Base-by-base conservation (phyloP, 768 basidiomycete species). In the Termitomyces bulborhizus region DNA sequence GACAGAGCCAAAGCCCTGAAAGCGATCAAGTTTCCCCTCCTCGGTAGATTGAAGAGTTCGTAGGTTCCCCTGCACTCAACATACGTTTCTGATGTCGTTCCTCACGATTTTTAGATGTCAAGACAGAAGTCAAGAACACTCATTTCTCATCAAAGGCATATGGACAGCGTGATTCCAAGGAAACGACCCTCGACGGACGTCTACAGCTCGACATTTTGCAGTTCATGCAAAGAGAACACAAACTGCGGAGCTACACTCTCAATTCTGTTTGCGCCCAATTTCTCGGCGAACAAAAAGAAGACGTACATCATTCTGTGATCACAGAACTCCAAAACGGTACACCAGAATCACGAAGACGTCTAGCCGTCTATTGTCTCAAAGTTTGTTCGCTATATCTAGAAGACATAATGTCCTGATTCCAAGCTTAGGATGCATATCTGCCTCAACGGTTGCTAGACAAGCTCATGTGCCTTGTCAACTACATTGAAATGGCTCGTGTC, bases 91-190 rank as follows among this genome's bases (percentile, higher is more conserved):
- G 32, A 24, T 41, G 16, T 15, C 37, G 48, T 43, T 37, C 27
- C 29, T 16, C n/a, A 11, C 26, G 1, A 39, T 27, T 12, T 16
- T 36, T 60, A 98, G 96, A 81, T 55, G 63, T 79, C 52, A 87
- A 81, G 69, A 84, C 93, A 0, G 86, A 89, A 67, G 80, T 84
- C 47, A 98, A 96, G 69, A 90, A 88, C 52, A 93, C 97, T 0
- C 97, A 99, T 68, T 99, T 99, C 72, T 97, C 94, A 6, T 98
- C 95, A 0, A 97, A 93, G 66, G 97, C 97, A 0, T 98, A 94
- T 63, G 97, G 97, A 18, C 90, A 93, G 63, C 89, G 97, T 47
- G 94, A 97, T 69, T 97, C 94, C 0, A 98, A 98, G 67, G 93
- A 94, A 53, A 94, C 95, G 0, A 72, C 77, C 11, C 79, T 98